A percentile compares a stretch with the other conserved stretches of the same genome.
phyloP scores from a whole-genome alignment of 352 stramenopile species.

The Globisporangium yorkense region DNA sequence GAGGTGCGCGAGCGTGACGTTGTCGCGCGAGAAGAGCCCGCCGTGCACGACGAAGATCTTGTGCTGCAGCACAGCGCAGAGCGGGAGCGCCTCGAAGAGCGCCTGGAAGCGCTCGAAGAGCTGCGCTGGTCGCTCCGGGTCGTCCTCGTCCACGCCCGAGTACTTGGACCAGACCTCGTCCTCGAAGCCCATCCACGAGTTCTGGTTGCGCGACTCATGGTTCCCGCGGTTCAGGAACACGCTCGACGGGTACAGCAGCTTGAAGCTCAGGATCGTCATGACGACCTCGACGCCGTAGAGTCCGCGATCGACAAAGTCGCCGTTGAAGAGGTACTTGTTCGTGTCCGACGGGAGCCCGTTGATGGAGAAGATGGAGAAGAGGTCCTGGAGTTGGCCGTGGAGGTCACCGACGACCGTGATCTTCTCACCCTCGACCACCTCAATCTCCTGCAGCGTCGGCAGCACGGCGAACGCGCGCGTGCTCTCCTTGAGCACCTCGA shows the following conservation, averaged over 20 bases:
- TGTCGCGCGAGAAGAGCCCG: slow-evolving; percentile 89
- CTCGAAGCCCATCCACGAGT: slow-evolving; percentile 92
- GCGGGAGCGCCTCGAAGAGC: slow-evolving; percentile 85
- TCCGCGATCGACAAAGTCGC: slow-evolving; percentile 94
- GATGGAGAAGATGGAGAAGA: slow-evolving; percentile 93
- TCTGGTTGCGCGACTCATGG: slow-evolving; percentile 93
- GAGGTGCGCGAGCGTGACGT: slow-evolving; percentile 89
- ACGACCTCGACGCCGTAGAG: slow-evolving; percentile 84
- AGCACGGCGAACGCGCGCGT: slow-evolving; percentile 55
- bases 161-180: slow-evolving; percentile 87
- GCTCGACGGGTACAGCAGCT: slow-evolving; percentile 71
- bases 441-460: slow-evolving; percentile 86
- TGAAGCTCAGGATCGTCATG: slow-evolving; percentile 75
- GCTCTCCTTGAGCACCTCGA: slow-evolving; percentile 73
- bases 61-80: slow-evolving; percentile 87
- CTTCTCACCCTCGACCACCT: slow-evolving; percentile 76
- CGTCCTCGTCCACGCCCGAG: slow-evolving; percentile 51
- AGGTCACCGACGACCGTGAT: slow-evolving; percentile 92
- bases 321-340: slow-evolving; percentile 97
- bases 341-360: slow-evolving; percentile 83
- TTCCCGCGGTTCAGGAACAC: slow-evolving; percentile 94
- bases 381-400: slow-evolving; percentile 92
- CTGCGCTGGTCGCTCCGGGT: slow-evolving; percentile 38
- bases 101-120: slow-evolving; percentile 71
- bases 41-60: slow-evolving; percentile 95